A percentile compares a stretch with the other conserved stretches of the same genome.
These are phyloP conservation scores for Ajuga chamaepitys DNA, from an alignment of 257 asterid species.

Conservation along the genomic window DNA sequence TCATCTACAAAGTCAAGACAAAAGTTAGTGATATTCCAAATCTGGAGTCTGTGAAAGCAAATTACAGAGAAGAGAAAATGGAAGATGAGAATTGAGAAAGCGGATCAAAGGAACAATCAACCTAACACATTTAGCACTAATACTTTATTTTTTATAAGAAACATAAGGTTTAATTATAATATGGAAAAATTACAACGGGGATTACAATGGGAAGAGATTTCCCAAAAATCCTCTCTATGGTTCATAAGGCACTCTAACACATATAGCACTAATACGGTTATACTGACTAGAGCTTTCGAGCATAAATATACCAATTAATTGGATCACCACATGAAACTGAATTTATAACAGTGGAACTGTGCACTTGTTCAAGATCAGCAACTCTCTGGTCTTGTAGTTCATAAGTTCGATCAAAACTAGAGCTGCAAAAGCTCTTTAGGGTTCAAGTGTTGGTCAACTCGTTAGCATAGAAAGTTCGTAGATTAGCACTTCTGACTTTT, in stretches of 20 bases:
- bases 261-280: too few relatives aligned
- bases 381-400: not conserved
- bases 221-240: too few relatives aligned
- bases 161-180: too few relatives aligned
- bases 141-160: too few relatives aligned
- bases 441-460: too few relatives aligned
- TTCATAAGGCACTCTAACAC: too few relatives aligned
- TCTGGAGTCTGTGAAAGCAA: not conserved
- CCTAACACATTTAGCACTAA: not conserved
- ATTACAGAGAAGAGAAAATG: not conserved
- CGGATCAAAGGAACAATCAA: not conserved
- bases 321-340: not conserved
- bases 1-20: conserved; percentile 46
- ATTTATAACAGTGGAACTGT: not conserved
- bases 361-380: not conserved
- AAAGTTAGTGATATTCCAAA: not conserved
- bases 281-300: not conserved
- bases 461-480: too few relatives aligned
- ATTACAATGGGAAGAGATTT: too few relatives aligned
- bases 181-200: too few relatives aligned
- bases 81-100: not conserved
- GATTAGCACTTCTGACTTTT: too few relatives aligned
- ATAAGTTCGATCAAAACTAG: too few relatives aligned
- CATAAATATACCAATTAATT: not conserved
- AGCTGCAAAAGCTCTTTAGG: too few relatives aligned